phyloP scores from a whole-genome alignment of 1,284 basidiomycete genomes.

The Coriolopsis trogii region DNA sequence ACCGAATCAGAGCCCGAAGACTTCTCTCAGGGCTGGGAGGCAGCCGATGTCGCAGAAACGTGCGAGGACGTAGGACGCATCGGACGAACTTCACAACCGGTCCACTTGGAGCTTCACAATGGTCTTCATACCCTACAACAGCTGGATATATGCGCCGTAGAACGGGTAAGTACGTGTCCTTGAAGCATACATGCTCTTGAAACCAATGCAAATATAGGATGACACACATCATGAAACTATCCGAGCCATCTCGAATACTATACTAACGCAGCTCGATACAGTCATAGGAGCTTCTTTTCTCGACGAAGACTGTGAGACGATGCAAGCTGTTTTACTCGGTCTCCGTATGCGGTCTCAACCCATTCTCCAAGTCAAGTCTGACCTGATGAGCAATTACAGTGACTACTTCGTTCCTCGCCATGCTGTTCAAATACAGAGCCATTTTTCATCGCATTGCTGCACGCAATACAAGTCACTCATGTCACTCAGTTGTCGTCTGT shows the following conservation, averaged over 20 bases:
- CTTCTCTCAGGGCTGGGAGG: slow-evolving; percentile 14
- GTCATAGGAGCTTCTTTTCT: slow-evolving; percentile 6
- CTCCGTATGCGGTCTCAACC: slow-evolving; percentile 16
- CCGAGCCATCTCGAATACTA: slow-evolving; percentile 36
- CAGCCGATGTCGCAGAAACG: slow-evolving; percentile 20
- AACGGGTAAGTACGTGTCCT: slow-evolving; percentile 23
- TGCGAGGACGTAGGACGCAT: slow-evolving; percentile 2
- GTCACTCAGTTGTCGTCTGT: slow-evolving; percentile 45
- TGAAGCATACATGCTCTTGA: neutral
- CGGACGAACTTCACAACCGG: neutral
- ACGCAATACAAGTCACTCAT: slow-evolving; percentile 26
- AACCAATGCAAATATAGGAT: slow-evolving; percentile 33
- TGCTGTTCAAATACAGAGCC: slow-evolving; percentile 54
- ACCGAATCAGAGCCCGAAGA: slow-evolving; percentile 35
- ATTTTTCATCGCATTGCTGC: slow-evolving; percentile 48
- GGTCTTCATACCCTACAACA: slow-evolving; percentile 5
- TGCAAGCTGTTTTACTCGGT: neutral
- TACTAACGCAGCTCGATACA: slow-evolving; percentile 40
- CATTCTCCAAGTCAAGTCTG: neutral
- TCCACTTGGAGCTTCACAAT: neutral
- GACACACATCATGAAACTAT: slow-evolving; percentile 36
- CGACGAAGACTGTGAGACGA: neutral
- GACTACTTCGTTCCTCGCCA: slow-evolving; percentile 29
- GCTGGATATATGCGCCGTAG: slow-evolving; percentile 27
- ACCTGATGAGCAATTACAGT: slow-evolving; percentile 19